These are phyloP conservation scores for Sporothrix pseudoabietina DNA, from an alignment of 2,329 filamentous ascomycete species.

Conservation along the genomic window DNA sequence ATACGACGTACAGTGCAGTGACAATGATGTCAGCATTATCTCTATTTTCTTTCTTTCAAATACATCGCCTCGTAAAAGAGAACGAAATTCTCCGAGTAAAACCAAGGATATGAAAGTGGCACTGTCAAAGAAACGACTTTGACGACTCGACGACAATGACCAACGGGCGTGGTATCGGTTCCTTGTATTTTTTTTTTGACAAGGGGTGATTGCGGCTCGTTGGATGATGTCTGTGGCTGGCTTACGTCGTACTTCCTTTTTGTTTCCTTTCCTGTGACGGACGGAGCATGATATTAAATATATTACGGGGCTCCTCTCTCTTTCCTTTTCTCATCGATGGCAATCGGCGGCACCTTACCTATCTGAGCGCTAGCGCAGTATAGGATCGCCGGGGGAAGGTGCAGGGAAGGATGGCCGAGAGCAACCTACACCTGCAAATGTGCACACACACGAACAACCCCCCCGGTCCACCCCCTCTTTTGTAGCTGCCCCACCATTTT, in stretches of 20 bases:
- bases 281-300: background rate
- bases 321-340: background rate
- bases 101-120: background rate
- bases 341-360: slow-evolving; percentile 20
- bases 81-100: background rate
- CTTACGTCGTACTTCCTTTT: background rate
- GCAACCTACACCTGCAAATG: background rate
- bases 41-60: too few relatives aligned
- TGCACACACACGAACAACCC: too few relatives aligned
- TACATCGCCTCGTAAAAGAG: background rate
- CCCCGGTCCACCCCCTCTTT: too few relatives aligned
- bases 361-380: slow-evolving; percentile 6
- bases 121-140: background rate
- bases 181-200: background rate
- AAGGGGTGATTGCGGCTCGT: background rate
- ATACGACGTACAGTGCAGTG: too few relatives aligned
- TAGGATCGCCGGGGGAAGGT: slow-evolving; percentile 12
- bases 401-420: background rate
- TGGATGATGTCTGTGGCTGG: background rate
- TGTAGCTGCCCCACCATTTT: too few relatives aligned
- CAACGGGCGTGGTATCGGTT: background rate
- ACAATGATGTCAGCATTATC: background rate
- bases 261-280: background rate
- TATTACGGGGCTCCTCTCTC: background rate
- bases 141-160: background rate